Base-by-base conservation (phyloP, 306 rosid species). In the Psophocarpus tetragonolobus region DNA sequence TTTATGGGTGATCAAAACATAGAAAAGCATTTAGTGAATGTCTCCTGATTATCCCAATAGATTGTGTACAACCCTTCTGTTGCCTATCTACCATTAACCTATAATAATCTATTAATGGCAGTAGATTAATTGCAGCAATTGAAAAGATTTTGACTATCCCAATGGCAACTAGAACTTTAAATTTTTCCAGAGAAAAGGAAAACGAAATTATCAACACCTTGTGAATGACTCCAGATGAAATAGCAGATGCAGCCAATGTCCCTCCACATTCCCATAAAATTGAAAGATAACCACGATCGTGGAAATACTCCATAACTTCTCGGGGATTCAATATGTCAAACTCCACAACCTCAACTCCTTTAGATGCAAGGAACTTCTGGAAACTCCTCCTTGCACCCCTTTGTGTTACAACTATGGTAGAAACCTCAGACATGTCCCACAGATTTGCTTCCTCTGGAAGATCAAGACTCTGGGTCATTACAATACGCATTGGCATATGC, bases 221-320 rank as follows among this genome's bases (percentile, higher is more conserved):
- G 86, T 91, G 97, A 85, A 92, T 85, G 62, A 92, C 88, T 79
- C 98, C 97, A 71, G 96, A 79, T 47, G 95, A 90, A 83, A 95
- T 92, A 68, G 98, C 98, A 61, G 98, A 87, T 3, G 97, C 98
- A 62, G 98, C 92, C 80, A 95, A 81, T 27, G 97, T 89, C 76
- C 98, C 98, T 77, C 97, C 98, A 1, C 97, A 92, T 83, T 92
- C 97, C 98, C 98, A 95, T 50, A 91, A 85, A 82, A 95, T 84
- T 17, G 97, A 95, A 86, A 95, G 97, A 85, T 87, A 87, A 20
- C 97, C 97, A 7, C 97, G 97, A 85, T 88, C 89, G 24, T 91
- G 91, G 77, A 92, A 92, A 80, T 95, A 91, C 67, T 95, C 99
- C 97, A 95, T 91, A 8, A 95, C 91, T 33, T 95, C 97, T 63